These are phyloP conservation scores for Thermoascus crustaceus DNA, from an alignment of 2,329 filamentous ascomycete species.

Conservation along the genomic window DNA sequence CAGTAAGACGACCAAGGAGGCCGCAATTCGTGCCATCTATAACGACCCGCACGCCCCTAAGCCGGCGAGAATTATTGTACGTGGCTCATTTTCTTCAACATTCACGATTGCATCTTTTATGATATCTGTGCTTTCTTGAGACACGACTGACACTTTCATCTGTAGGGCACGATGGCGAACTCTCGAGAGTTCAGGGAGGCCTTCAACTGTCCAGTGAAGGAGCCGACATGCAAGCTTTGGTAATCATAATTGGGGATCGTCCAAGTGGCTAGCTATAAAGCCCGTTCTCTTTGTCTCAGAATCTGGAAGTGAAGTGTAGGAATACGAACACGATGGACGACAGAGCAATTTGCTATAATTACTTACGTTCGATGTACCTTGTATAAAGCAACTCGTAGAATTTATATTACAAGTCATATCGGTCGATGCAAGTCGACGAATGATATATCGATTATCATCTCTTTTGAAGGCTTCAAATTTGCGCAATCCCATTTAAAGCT, in stretches of 20 bases:
- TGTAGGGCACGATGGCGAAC: slow-evolving; percentile 55
- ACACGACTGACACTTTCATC: neutral
- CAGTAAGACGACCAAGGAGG: slow-evolving; percentile 52
- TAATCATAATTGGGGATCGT: slow-evolving; percentile 26
- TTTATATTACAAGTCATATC: too few species aligned
- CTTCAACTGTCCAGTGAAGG: slow-evolving; percentile 57
- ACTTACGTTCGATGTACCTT: too few species aligned
- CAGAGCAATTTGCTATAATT: too few species aligned
- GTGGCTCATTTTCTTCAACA: slow-evolving; percentile 11
- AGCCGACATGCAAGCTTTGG: slow-evolving; percentile 64
- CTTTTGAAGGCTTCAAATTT: too few species aligned
- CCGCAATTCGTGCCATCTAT: slow-evolving; percentile 50
- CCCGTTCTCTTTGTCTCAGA: neutral
- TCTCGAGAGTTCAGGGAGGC: slow-evolving; percentile 59
- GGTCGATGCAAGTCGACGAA: too few species aligned
- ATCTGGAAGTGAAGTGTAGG: too few species aligned
- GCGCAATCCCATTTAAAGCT: too few species aligned
- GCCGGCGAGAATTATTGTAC: slow-evolving; percentile 48
- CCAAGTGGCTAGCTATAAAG: neutral
- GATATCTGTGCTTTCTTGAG: neutral
- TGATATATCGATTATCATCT: too few species aligned
- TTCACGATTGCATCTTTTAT: slow-evolving; percentile 5
- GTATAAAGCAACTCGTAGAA: too few species aligned
- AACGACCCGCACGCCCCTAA: slow-evolving; percentile 59
- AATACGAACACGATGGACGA: too few species aligned